A percentile compares a stretch with the other conserved stretches of the same genome.
Conservation (phyloP, 75 land plant genomes). For the Larix kaempferi region DNA sequence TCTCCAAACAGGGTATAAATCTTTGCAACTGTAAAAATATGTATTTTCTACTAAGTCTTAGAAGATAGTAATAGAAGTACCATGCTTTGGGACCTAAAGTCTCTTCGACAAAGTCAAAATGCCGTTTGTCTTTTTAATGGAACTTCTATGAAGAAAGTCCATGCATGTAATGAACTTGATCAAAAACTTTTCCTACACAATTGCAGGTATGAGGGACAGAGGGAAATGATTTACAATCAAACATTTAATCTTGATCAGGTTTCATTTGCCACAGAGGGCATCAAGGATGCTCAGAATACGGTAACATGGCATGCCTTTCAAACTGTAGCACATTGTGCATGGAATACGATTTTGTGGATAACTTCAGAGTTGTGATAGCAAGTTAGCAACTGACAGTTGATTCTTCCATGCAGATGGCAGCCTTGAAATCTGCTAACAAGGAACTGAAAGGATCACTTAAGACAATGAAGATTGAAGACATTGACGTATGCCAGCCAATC, state of each 20-base stretch:
- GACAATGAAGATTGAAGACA: conserved; percentile 89
- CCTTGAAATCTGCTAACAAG: conserved; percentile 96
- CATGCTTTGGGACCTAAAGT: too few species aligned
- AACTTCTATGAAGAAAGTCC: too few species aligned
- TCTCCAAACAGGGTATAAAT: too few species aligned
- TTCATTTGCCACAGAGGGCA: conserved; percentile 90
- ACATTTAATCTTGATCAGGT: conserved; percentile 98
- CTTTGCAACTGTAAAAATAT: too few species aligned
- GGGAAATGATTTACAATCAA: conserved; percentile 94
- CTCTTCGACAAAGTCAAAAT: too few species aligned
- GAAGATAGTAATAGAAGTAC: too few species aligned
- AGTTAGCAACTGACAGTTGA: neutral
- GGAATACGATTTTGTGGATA: neutral
- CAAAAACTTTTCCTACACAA: neutral
- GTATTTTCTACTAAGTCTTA: too few species aligned
- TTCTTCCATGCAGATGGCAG: conserved; percentile 67
- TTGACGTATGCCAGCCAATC: conserved; percentile 60
- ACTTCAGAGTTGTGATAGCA: neutral
- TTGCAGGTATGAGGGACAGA: conserved; percentile 92
- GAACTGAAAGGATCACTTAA: conserved; percentile 98
- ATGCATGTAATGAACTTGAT: too few species aligned
- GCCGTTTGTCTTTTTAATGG: too few species aligned
- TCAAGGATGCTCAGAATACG: conserved; percentile 98
- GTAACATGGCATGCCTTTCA: conserved; percentile 30
- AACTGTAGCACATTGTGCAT: neutral